Conservation (phyloP, 805 yeast species). For the Pichia insulana region DNA sequence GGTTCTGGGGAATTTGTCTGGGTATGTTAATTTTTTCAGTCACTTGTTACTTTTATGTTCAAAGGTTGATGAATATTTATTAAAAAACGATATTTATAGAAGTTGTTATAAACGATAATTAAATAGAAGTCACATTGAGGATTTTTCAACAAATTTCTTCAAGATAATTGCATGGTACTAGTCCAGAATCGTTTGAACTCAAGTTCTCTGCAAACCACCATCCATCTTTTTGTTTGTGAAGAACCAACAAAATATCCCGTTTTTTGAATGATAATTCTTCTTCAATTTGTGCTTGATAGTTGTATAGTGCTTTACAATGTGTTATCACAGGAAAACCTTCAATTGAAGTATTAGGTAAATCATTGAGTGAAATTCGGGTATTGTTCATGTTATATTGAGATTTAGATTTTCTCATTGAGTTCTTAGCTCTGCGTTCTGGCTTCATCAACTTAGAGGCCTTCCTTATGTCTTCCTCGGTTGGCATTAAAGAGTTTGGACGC, state of each 20-base stretch:
- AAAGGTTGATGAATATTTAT: slow-evolving; percentile 28
- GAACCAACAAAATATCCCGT: slow-evolving; percentile 44
- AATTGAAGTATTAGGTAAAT: slow-evolving; percentile 39
- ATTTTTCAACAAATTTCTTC: slow-evolving; percentile 17
- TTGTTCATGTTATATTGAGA: slow-evolving; percentile 22
- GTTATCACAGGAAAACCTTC: slow-evolving; percentile 47
- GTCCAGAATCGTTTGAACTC: slow-evolving; percentile 38
- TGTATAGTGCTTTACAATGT: slow-evolving; percentile 48
- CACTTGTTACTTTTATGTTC: slow-evolving; percentile 40
- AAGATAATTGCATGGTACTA: slow-evolving; percentile 57
- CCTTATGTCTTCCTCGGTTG: neutral
- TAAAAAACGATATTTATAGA: neutral
- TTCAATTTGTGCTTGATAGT: slow-evolving; percentile 50
- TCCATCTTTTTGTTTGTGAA: slow-evolving; percentile 57
- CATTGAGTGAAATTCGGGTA: slow-evolving; percentile 17
- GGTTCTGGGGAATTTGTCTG: slow-evolving; percentile 52
- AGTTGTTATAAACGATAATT: neutral
- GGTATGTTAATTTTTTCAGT: slow-evolving; percentile 41
- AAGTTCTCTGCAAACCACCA: slow-evolving; percentile 68
- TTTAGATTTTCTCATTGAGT: slow-evolving; percentile 21
- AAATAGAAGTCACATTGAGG: neutral
- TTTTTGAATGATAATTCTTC: slow-evolving; percentile 53
- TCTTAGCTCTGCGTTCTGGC: slow-evolving; percentile 9
- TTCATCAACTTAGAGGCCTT: neutral
- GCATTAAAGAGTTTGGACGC: slow-evolving; percentile 1